Conservation (phyloP, 2,329 filamentous ascomycete species). For the Diaporthe nobilis region DNA sequence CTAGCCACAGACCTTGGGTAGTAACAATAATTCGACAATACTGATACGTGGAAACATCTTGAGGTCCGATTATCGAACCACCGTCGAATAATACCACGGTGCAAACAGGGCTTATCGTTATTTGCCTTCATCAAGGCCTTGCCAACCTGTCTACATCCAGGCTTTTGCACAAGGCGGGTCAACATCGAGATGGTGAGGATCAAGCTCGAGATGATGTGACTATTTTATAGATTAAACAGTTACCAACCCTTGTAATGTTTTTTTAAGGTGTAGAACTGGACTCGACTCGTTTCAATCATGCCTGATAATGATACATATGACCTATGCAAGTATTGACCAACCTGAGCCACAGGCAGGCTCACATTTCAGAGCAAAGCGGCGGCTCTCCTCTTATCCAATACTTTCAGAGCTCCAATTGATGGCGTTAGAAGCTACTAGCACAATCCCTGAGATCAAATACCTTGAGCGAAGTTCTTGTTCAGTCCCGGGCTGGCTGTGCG, state of each 20-base stretch:
- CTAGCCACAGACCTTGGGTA: neutral
- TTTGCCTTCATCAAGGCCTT: neutral
- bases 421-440: neutral
- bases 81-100: neutral
- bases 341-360: no score
- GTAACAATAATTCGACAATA: neutral
- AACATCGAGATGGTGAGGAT: neutral
- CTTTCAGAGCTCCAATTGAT: neutral
- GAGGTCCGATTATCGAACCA: neutral
- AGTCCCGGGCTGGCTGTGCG: no score
- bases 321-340: no score
- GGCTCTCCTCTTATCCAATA: no score
- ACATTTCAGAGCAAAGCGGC: no score
- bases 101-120: no score
- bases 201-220: neutral
- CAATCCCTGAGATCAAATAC: neutral
- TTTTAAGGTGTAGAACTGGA: no score
- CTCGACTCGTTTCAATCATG: no score
- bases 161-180: neutral
- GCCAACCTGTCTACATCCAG: neutral
- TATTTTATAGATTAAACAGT: no score
- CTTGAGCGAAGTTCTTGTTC: neutral
- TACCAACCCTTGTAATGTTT: no score
- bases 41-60: no score
- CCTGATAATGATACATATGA: no score